These are phyloP conservation scores for Spatholobus suberectus DNA, from an alignment of 306 rosid species.

Conservation along the genomic window DNA sequence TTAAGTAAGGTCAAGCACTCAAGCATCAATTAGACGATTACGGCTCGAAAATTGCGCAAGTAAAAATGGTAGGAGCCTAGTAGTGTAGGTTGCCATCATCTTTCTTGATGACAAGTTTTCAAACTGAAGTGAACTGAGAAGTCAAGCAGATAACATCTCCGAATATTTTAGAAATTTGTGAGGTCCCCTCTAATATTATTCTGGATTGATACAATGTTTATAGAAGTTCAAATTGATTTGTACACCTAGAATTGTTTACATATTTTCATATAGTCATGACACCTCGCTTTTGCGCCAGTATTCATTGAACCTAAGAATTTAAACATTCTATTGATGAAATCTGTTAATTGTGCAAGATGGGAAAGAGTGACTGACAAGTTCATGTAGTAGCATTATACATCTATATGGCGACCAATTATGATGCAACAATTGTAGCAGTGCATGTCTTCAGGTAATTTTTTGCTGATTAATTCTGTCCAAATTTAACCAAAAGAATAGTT, in stretches of 20 bases:
- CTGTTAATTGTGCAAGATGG: neutral
- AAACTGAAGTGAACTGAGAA: conserved; percentile 16
- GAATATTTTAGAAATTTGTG: neutral
- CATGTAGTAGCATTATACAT: too few species aligned
- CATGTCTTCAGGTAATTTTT: neutral
- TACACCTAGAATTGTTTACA: neutral
- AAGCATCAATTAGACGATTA: neutral
- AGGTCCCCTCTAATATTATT: neutral
- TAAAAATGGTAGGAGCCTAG: neutral
- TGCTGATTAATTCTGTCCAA: too few species aligned
- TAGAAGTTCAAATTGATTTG: conserved; percentile 32
- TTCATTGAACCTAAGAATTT: conserved; percentile 31
- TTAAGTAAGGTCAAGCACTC: neutral
- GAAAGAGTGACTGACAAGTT: neutral
- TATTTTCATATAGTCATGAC: conserved; percentile 19
- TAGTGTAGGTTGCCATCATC: neutral
- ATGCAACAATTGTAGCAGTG: neutral
- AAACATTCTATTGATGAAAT: neutral
- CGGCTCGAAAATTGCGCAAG: neutral
- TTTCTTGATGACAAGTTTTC: neutral
- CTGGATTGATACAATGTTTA: conserved; percentile 31
- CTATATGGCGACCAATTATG: neutral
- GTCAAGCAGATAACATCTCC: neutral
- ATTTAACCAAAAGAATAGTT: too few species aligned
- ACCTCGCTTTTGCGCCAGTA: conserved; percentile 19